Conservation (phyloP, 257 asterid species). For the Nicotiana obtusifolia region DNA sequence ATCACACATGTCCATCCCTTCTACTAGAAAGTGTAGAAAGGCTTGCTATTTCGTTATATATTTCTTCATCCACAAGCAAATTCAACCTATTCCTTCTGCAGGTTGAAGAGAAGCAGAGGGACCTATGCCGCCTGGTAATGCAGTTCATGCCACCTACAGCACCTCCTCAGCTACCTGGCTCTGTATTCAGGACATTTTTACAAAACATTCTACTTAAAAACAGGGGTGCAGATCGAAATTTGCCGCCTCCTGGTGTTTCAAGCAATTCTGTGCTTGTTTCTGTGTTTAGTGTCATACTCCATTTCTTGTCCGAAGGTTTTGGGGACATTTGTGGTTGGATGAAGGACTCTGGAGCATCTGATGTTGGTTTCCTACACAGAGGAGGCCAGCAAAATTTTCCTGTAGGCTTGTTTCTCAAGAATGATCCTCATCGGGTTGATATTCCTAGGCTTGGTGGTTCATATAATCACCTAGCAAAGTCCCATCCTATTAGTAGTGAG, state of each 20-base stretch:
- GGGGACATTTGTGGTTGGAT: slow-evolving; percentile 68
- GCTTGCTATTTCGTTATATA: slow-evolving; percentile 9
- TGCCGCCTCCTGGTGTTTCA: slow-evolving; percentile 96
- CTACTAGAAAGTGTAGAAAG: neutral
- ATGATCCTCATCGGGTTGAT: slow-evolving; percentile 80
- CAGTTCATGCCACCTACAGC: slow-evolving; percentile 76
- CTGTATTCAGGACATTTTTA: slow-evolving; percentile 74
- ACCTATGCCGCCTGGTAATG: slow-evolving; percentile 84
- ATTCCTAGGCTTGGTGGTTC: slow-evolving; percentile 94
- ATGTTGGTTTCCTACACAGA: slow-evolving; percentile 88
- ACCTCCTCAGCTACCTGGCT: slow-evolving; percentile 81
- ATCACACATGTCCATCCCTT: neutral
- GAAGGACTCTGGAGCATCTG: slow-evolving; percentile 50
- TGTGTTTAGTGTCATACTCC: slow-evolving; percentile 71
- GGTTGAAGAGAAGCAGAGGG: slow-evolving; percentile 97
- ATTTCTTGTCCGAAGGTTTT: slow-evolving; percentile 85
- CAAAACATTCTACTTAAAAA: slow-evolving; percentile 80
- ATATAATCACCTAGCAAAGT: slow-evolving; percentile 59
- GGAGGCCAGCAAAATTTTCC: slow-evolving; percentile 86
- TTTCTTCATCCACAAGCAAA: slow-evolving; percentile 9
- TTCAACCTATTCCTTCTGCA: slow-evolving; percentile 22
- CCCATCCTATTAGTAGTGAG: slow-evolving; percentile 41
- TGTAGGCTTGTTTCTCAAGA: slow-evolving; percentile 67
- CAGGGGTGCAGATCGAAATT: slow-evolving; percentile 88
- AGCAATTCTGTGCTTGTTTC: slow-evolving; percentile 90